These are phyloP conservation scores for Sphagnurus paluster DNA, from an alignment of 1,284 basidiomycete genomes.

Conservation along the genomic window DNA sequence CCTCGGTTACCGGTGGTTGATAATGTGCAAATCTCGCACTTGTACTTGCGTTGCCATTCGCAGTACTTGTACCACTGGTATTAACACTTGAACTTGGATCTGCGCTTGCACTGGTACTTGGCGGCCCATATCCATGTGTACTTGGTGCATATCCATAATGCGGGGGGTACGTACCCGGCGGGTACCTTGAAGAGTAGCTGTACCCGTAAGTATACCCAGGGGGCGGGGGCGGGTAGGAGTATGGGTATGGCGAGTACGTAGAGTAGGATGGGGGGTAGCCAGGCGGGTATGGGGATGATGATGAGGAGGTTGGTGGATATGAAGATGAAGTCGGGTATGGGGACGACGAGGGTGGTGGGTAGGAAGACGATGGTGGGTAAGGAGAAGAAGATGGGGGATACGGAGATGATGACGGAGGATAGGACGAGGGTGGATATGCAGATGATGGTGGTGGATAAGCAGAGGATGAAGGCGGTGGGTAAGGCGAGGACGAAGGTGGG, in stretches of 20 bases:
- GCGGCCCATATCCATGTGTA: too few relatives aligned
- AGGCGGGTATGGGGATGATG: background rate
- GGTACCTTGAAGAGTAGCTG: too few relatives aligned
- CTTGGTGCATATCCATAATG: too few relatives aligned
- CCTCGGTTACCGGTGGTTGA: too few relatives aligned
- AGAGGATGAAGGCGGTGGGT: constrained; percentile 9
- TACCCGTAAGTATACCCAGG: too few relatives aligned
- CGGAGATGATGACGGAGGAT: constrained; percentile 6
- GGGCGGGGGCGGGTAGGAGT: background rate
- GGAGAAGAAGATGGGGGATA: background rate
- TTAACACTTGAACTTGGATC: too few relatives aligned
- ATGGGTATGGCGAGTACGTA: background rate
- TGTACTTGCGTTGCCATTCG: background rate
- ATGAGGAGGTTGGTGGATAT: background rate
- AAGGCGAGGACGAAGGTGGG: background rate
- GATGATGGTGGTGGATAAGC: too few relatives aligned
- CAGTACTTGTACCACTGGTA: background rate
- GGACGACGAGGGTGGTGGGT: constrained; percentile 14
- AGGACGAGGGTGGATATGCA: too few relatives aligned
- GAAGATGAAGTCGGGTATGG: constrained; percentile 24
- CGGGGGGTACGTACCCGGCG: too few relatives aligned
- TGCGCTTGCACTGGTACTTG: too few relatives aligned
- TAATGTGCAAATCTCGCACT: background rate
- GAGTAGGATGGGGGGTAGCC: constrained; percentile 12
- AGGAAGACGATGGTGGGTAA: too few relatives aligned